phyloP scores from a whole-genome alignment of 2,329 filamentous ascomycete genomes.

The Cladosporium sp. region DNA sequence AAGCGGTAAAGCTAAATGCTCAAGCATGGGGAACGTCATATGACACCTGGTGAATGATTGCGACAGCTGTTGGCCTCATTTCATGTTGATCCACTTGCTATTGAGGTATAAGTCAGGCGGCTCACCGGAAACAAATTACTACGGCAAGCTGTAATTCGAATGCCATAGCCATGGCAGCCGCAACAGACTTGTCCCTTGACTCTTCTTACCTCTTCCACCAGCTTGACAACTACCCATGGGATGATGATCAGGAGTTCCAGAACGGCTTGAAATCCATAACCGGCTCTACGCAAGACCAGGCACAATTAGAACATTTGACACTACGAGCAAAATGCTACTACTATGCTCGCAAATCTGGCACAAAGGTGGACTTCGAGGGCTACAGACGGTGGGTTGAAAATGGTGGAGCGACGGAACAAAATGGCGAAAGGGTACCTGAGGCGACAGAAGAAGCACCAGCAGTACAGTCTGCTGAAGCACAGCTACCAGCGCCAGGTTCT shows the following conservation, averaged over 20 bases:
- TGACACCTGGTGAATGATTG: neutral
- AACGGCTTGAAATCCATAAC: conserved; percentile 63
- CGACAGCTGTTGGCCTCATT: neutral
- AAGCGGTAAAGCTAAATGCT: neutral
- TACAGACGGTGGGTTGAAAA: conserved; percentile 62
- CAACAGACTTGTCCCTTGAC: conserved; percentile 14
- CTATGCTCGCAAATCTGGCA: conserved; percentile 46
- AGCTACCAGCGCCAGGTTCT: conserved; percentile 15
- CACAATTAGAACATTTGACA: conserved; percentile 55
- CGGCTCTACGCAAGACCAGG: conserved; percentile 51
- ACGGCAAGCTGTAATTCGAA: no score
- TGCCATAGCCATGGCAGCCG: neutral
- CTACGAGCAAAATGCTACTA: conserved; percentile 68
- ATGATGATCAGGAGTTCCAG: conserved; percentile 64
- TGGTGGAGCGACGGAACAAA: conserved; percentile 8
- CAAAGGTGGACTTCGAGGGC: conserved; percentile 58
- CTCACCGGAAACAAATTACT: no score
- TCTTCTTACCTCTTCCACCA: conserved; percentile 48
- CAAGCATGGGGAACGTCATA: neutral
- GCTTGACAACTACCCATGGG: conserved; percentile 65
- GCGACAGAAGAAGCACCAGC: neutral
- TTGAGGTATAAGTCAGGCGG: no score
- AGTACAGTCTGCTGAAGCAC: conserved; percentile 5
- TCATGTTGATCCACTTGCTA: neutral
- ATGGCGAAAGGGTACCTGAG: neutral